phyloP scores from a whole-genome alignment of 805 yeast species.

The Scheffersomyces amazonensis region DNA sequence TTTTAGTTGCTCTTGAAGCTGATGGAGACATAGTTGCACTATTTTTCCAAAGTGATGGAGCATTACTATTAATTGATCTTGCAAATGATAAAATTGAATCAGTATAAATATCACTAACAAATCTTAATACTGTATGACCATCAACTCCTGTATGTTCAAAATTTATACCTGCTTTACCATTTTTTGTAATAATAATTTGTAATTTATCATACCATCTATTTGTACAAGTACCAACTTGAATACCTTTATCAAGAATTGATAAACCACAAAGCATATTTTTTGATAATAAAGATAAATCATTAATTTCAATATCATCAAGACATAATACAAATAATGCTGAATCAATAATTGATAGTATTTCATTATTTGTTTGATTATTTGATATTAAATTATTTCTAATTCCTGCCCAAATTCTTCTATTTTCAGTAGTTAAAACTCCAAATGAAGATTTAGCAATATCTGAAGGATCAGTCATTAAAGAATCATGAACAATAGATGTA shows the following conservation, averaged over 20 bases:
- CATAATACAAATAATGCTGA: slow-evolving; percentile 81
- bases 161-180: slow-evolving; percentile 90
- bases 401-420: slow-evolving; percentile 82
- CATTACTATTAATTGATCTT: slow-evolving; percentile 68
- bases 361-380: slow-evolving; percentile 55
- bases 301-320: slow-evolving; percentile 71
- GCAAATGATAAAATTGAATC: slow-evolving; percentile 89
- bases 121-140: slow-evolving; percentile 88
- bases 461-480: slow-evolving; percentile 46
- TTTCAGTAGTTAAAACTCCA: slow-evolving; percentile 89
- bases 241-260: slow-evolving; percentile 73
- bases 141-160: slow-evolving; percentile 95
- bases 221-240: slow-evolving; percentile 91
- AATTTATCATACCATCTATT: slow-evolving; percentile 94
- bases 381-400: slow-evolving; percentile 51
- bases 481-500: slow-evolving; percentile 73
- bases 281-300: slow-evolving; percentile 62
- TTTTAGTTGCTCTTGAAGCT: slow-evolving; percentile 1
- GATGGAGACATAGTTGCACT: slow-evolving; percentile 23
- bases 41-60: slow-evolving; percentile 69
- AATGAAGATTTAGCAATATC: slow-evolving; percentile 76
- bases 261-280: slow-evolving; percentile 88
- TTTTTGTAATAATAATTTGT: slow-evolving; percentile 81
- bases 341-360: slow-evolving; percentile 73
- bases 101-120: slow-evolving; percentile 87